Base-by-base conservation (phyloP, 768 basidiomycete species). In the Exidia glandulosa region DNA sequence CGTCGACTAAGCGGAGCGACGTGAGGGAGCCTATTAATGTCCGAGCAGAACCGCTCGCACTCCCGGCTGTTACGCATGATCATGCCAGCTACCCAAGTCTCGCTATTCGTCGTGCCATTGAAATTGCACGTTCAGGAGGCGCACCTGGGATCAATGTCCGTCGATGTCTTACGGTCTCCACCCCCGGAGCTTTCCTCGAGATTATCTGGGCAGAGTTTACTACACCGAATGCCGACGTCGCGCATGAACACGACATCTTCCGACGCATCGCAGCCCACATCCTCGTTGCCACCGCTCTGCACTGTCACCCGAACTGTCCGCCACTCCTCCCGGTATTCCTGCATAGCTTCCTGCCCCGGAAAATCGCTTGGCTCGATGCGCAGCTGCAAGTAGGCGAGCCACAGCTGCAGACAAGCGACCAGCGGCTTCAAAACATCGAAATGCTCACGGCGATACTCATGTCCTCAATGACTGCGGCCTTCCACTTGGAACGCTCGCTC, bases 241-340 rank as follows among this genome's bases (percentile, higher is more conserved):
- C 82, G 83, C 32, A 45, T 19, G 83, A 84, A 61, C 74, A 80
- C 47, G 87, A 89, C 61, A 77, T 76, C 19, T 81, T 81, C 67
- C 77, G 82, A 58, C 79, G 87, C 45, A 72, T 90, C 30, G 81
- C 82, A 54, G 86, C 85, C 0, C 88, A 84, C 68, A 78, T 84
- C 37, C 76, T 91, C 37, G 50, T 54, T 4, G 80, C 83, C 32
- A 81, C 76, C 62, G 87, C 88, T 45, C 81, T 81, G 27, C 72
- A 75, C 23, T 68, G 79, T 9, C 71, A 70, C 10, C 70, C 72
- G 3, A 67, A 65, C 52, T 68, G 70, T 1, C 83, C 85, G 1
- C 87, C 88, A 1, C 76, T 91, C 5, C 74, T 92, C 25, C 88
- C 88, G 0, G 77, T 88, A 31, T 91, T 90, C 69, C 66, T 89